Conservation (phyloP, 2,329 filamentous ascomycete species). For the Fusarium aywerte region DNA sequence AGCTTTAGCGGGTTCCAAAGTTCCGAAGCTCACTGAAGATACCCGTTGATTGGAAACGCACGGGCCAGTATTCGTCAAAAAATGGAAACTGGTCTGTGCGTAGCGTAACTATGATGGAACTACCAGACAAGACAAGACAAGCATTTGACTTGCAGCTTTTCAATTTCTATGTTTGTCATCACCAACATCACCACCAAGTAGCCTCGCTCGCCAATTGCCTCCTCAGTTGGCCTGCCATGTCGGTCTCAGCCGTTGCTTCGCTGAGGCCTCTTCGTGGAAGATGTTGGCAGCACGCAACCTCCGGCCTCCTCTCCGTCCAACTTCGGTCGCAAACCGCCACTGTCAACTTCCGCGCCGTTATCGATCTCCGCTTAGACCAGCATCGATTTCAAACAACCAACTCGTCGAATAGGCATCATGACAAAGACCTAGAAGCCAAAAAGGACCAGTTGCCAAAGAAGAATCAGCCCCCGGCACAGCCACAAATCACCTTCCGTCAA, state of each 20-base stretch:
- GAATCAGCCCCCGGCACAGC: constrained; percentile 33
- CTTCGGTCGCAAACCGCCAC: constrained; percentile 46
- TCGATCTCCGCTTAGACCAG: constrained; percentile 46
- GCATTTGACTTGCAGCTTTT: constrained; percentile 29
- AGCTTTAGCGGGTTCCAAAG: constrained; percentile 1
- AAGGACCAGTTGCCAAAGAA: constrained; percentile 43
- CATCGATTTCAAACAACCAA: constrained; percentile 46
- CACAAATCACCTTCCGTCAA: constrained; percentile 49
- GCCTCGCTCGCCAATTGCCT: constrained; percentile 15
- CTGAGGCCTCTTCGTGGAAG: constrained; percentile 48
- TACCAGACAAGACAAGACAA: constrained; percentile 2
- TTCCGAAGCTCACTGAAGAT: constrained; percentile 13
- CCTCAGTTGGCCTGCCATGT: constrained; percentile 44
- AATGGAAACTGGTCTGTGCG: constrained; percentile 41
- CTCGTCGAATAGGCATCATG: constrained; percentile 19
- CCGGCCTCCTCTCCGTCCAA: constrained; percentile 50
- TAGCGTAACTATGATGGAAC: constrained; percentile 21
- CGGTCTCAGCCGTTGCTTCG: constrained; percentile 50
- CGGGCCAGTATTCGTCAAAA: constrained; percentile 34
- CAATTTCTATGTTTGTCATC: constrained; percentile 20
- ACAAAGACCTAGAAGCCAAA: constrained; percentile 28
- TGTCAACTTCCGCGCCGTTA: constrained; percentile 47
- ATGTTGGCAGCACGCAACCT: constrained; percentile 46
- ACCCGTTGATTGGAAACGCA: constrained; percentile 28
- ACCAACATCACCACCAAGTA: background rate